A percentile compares a stretch with the other conserved stretches of the same genome.
These are phyloP conservation scores for Grigorovia jiainica DNA, from an alignment of 805 yeast species.

Conservation along the genomic window DNA sequence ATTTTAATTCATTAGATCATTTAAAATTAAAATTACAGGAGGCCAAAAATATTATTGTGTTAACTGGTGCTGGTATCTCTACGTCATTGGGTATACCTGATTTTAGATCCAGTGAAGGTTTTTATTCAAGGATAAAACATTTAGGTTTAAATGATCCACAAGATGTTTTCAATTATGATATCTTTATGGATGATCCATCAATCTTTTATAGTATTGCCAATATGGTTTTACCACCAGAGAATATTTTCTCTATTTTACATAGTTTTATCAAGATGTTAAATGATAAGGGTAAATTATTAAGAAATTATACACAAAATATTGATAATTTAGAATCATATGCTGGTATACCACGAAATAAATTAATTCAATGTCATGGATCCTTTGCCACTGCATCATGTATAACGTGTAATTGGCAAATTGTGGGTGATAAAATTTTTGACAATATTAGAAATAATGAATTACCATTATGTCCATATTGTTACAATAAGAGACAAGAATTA, in stretches of 20 bases:
- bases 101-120: conserved; percentile 78
- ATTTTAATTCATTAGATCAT: conserved; percentile 49
- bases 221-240: conserved; percentile 68
- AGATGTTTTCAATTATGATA: conserved; percentile 68
- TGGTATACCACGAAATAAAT: conserved; percentile 53
- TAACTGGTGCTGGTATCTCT: conserved; percentile 92
- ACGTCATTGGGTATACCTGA: conserved; percentile 88
- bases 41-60: conserved; percentile 54
- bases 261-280: conserved; percentile 64
- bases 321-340: conserved; percentile 77
- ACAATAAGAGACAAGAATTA: conserved; percentile 31
- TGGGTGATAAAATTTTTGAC: conserved; percentile 56
- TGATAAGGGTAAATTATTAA: conserved; percentile 63
- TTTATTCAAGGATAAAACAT: conserved; percentile 58
- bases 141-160: conserved; percentile 79
- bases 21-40: conserved; percentile 43
- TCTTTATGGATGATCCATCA: conserved; percentile 63
- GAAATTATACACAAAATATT: conserved; percentile 86
- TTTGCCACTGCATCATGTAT: conserved; percentile 81
- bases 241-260: conserved; percentile 65
- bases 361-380: conserved; percentile 89
- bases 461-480: conserved; percentile 67
- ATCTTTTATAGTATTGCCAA: conserved; percentile 78
- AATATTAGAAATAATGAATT: conserved; percentile 50
- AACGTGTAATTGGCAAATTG: conserved; percentile 57